These are phyloP conservation scores for Coemansia sp. DNA, from an alignment of 192 early-diverging fungal genomes.

Conservation along the genomic window DNA sequence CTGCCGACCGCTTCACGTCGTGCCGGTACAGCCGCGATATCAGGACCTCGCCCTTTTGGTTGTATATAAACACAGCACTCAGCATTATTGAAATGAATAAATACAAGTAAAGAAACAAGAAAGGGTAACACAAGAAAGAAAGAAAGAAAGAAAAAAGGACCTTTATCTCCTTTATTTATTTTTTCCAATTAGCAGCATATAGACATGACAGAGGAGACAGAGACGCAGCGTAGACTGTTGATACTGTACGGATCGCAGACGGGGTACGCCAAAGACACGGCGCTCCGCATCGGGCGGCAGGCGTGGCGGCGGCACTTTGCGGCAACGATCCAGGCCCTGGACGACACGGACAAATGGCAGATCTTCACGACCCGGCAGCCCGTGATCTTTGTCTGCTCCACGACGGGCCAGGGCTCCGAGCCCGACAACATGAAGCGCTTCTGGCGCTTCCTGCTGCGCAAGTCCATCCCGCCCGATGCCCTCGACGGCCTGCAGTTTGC, in stretches of 20 bases:
- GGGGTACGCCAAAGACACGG: conserved; percentile 88
- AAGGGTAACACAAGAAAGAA: background rate
- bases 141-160: conserved; percentile 2
- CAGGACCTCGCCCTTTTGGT: conserved; percentile 97
- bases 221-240: conserved; percentile 49
- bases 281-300: conserved; percentile 77
- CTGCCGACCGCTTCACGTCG: conserved; percentile 94
- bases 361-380: conserved; percentile 5
- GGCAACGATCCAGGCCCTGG: conserved; percentile 67
- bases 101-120: no score
- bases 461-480: conserved; percentile 65
- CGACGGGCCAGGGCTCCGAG: conserved; percentile 90
- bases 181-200: background rate
- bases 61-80: conserved; percentile 94
- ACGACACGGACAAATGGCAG: conserved; percentile 65
- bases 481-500: conserved; percentile 70
- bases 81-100: conserved; percentile 63
- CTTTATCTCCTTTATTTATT: background rate
- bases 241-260: conserved; percentile 93
- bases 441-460: conserved; percentile 88
- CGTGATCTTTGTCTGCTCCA: conserved; percentile 82
- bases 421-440: conserved; percentile 92
- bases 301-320: conserved; percentile 72
- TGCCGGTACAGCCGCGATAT: conserved; percentile 93
- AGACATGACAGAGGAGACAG: background rate